A percentile compares a stretch with the other conserved stretches of the same genome.
phyloP scores from a whole-genome alignment of 139 green algal genomes.

The Choricystis sp. region DNA sequence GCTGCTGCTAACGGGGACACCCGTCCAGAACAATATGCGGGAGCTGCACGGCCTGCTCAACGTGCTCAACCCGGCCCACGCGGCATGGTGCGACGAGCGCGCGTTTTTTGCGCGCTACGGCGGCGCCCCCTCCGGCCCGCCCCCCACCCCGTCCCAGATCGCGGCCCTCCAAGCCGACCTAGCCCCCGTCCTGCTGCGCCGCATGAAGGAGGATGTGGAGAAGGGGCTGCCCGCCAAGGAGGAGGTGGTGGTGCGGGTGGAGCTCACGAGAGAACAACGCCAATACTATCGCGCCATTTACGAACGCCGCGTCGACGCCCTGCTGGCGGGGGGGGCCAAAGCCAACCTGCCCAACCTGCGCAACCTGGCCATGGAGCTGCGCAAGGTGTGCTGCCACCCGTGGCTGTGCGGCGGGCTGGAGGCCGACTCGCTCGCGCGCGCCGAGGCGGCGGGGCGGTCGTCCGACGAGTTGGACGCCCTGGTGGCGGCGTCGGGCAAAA shows the following conservation, averaged over 20 bases:
- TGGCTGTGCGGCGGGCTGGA: constrained; percentile 77
- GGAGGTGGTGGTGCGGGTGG: constrained; percentile 75
- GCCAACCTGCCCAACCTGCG: constrained; percentile 58
- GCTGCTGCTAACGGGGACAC: constrained; percentile 86
- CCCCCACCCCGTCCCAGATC: constrained; percentile 6
- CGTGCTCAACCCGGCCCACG: constrained; percentile 40
- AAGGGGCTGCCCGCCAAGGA: constrained; percentile 81
- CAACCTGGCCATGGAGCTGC: constrained; percentile 90
- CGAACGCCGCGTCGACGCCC: constrained; percentile 32
- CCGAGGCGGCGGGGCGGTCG: constrained; percentile 1
- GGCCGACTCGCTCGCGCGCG: constrained; percentile 41
- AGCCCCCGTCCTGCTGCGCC: constrained; percentile 67
- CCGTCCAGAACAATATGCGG: constrained; percentile 88
- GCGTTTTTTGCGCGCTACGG: constrained; percentile 46
- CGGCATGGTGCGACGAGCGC: constrained; percentile 22
- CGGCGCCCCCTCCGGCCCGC: constrained; percentile 9
- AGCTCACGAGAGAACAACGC: constrained; percentile 70
- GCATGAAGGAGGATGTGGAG: constrained; percentile 97
- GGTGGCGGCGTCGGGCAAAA: constrained; percentile 56
- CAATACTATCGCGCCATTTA: constrained; percentile 63
- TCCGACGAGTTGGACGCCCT: constrained; percentile 36
- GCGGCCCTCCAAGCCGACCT: constrained; percentile 39
- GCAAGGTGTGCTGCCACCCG: constrained; percentile 91
- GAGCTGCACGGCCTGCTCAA: constrained; percentile 74
- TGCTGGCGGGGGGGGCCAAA: constrained; percentile 28